phyloP scores from a whole-genome alignment of 805 yeast genomes.

The Kodamaea laetipori region DNA sequence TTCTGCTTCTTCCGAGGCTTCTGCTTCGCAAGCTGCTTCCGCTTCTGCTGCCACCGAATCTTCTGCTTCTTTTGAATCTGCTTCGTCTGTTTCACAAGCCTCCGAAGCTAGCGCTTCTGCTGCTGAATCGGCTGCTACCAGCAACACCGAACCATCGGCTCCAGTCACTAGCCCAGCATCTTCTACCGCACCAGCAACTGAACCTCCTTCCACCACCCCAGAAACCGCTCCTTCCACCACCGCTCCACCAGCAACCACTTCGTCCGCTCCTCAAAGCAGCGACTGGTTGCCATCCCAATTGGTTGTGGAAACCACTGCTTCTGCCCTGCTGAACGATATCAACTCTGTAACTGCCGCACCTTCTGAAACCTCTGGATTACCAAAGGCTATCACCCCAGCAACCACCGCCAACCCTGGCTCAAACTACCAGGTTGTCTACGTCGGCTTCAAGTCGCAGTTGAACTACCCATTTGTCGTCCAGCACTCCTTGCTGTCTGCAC shows the following conservation, averaged over 20 bases:
- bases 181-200: not conserved
- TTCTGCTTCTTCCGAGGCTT: not conserved
- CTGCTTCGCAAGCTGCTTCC: not conserved
- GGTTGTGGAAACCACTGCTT: conserved; percentile 23
- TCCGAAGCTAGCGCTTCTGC: conserved; percentile 3
- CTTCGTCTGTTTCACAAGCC: too few relatives aligned
- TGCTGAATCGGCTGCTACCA: conserved; percentile 5
- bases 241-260: conserved; percentile 8
- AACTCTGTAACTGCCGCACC: conserved; percentile 30
- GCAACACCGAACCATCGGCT: too few relatives aligned
- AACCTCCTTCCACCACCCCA: not conserved
- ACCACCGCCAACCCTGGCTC: conserved; percentile 46
- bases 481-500: conserved; percentile 76
- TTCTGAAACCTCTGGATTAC: conserved; percentile 54
- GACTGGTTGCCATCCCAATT: conserved; percentile 42
- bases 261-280: conserved; percentile 14
- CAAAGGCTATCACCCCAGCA: conserved; percentile 77
- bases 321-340: conserved; percentile 18
- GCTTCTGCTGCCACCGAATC: conserved; percentile 3
- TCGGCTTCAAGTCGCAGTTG: conserved; percentile 77
- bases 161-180: too few relatives aligned
- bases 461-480: conserved; percentile 83
- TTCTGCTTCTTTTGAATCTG: conserved; percentile 1
- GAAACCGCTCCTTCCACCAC: conserved; percentile 9
- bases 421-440: conserved; percentile 56